phyloP scores from a whole-genome alignment of 108 stramenopile genomes.

The Stephanodiscus triporus region DNA sequence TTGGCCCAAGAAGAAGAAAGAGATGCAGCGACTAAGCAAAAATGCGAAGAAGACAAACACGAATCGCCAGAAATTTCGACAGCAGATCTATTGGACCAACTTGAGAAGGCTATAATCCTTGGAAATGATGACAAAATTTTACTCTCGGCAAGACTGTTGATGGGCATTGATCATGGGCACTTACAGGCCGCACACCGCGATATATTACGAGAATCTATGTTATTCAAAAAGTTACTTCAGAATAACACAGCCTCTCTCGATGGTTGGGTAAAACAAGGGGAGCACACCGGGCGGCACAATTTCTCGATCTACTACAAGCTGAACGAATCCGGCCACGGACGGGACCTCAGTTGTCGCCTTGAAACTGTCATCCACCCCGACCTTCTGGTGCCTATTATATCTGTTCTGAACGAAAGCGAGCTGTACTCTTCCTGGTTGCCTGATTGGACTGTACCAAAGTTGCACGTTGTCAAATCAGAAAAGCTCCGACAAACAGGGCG shows the following conservation, averaged over 20 bases:
- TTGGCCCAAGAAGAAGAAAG: neutral
- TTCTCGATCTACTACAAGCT: constrained; percentile 78
- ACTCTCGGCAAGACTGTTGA: constrained; percentile 21
- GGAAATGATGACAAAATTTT: constrained; percentile 33
- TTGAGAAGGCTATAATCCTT: constrained; percentile 27
- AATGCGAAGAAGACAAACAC: neutral
- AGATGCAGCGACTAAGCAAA: neutral
- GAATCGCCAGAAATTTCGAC: neutral
- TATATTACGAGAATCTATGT: constrained; percentile 43
- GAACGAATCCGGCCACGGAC: constrained; percentile 16
- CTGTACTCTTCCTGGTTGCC: constrained; percentile 78
- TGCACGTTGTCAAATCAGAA: constrained; percentile 55
- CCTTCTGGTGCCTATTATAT: constrained; percentile 67
- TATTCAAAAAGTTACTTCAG: constrained; percentile 36
- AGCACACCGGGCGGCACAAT: constrained; percentile 60
- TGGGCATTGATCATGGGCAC: constrained; percentile 8
- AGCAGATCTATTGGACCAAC: constrained; percentile 8
- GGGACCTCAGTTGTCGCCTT: constrained; percentile 59
- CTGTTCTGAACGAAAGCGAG: constrained; percentile 75
- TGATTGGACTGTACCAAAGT: constrained; percentile 48
- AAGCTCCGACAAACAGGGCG: constrained; percentile 59
- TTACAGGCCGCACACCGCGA: constrained; percentile 37
- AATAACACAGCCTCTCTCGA: constrained; percentile 37
- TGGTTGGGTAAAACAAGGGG: constrained; percentile 69
- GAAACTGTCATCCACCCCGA: constrained; percentile 61